phyloP scores from a whole-genome alignment of 2,329 filamentous ascomycete genomes.

The Nigrospora sphaerica region DNA sequence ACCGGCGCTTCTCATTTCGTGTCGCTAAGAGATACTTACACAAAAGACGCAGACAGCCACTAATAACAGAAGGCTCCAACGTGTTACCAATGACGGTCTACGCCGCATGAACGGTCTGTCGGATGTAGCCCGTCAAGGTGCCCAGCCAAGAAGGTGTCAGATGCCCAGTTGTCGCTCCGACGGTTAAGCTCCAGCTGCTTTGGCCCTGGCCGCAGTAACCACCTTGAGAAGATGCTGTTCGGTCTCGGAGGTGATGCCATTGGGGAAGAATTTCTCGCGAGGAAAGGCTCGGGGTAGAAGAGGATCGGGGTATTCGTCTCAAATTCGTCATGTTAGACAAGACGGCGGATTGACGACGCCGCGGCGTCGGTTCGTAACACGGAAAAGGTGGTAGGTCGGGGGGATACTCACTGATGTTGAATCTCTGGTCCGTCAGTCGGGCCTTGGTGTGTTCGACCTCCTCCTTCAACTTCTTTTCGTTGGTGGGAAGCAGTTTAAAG shows the following conservation, averaged over 20 bases:
- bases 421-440: conserved; percentile 35
- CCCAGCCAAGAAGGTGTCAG: no score
- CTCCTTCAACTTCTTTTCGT: conserved; percentile 32
- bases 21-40: no score
- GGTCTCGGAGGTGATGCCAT: conserved; percentile 30
- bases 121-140: no score
- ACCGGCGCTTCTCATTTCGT: no score
- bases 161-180: no score
- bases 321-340: not conserved
- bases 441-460: conserved; percentile 31
- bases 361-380: no score
- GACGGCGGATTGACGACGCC: no score
- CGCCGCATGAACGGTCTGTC: no score
- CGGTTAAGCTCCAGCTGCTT: no score
- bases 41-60: no score
- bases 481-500: conserved; percentile 7
- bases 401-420: conserved; percentile 34
- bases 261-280: conserved; percentile 26
- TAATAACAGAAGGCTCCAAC: no score
- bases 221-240: conserved; percentile 31
- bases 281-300: conserved; percentile 29
- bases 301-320: conserved; percentile 37
- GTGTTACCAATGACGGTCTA: no score
- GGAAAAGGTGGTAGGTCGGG: not conserved
- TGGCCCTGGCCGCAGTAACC: conserved; percentile 18